Conservation (phyloP, 352 stramenopile species). For the Blastocystis sp. region DNA sequence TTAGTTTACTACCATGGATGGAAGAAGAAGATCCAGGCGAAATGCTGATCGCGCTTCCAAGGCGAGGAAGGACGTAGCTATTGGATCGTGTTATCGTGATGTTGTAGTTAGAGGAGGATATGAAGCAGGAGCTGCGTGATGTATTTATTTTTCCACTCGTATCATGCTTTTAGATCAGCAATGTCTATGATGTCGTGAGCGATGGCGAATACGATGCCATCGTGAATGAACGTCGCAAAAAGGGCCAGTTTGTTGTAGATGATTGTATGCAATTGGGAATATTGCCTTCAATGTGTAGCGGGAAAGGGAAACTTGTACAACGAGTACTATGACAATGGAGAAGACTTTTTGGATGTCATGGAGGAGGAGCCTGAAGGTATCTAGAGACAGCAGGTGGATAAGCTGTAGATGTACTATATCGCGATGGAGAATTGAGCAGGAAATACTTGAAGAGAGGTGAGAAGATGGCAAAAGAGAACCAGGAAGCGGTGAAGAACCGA, state of each 20-base stretch:
- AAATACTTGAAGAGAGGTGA: conserved; percentile 35
- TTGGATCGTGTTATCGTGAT: not conserved
- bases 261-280: not conserved
- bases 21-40: conserved; percentile 25
- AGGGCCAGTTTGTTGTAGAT: conserved; percentile 37
- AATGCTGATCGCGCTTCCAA: conserved; percentile 44
- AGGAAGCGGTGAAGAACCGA: not conserved
- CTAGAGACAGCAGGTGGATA: too few relatives aligned
- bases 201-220: not conserved
- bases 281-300: not conserved
- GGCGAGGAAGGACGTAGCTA: not conserved
- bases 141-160: not conserved
- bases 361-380: not conserved
- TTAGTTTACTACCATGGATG: not conserved
- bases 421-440: not conserved
- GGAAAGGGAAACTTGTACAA: not conserved
- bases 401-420: not conserved
- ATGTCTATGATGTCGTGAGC: conserved; percentile 26
- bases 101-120: conserved; percentile 58
- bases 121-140: conserved; percentile 8
- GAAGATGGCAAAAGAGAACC: conserved; percentile 17
- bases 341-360: conserved; percentile 7
- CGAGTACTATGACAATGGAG: conserved; percentile 56
- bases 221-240: not conserved
- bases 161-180: not conserved